Base-by-base conservation (phyloP, 169 alveolate species). In the Plasmodium fragile region DNA sequence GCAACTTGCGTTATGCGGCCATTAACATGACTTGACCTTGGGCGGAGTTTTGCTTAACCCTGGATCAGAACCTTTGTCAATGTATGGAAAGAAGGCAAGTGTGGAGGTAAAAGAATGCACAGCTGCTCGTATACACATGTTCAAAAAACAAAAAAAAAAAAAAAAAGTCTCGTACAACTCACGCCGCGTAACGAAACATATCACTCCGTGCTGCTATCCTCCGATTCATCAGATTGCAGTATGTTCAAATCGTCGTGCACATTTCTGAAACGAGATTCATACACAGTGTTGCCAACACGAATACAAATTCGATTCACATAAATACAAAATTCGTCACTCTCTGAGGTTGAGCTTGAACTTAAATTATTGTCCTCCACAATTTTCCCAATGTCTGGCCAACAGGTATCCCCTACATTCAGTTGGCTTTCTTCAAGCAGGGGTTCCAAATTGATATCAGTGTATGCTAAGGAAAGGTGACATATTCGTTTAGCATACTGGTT, bases 381-480 rank as follows among this genome's bases (percentile, higher is more conserved):
- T 34, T 78, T 52, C 28, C 39, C 34, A 53, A 87, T 87, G 34
- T 87, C 49, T 13, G 81, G 49, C 93, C 93, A 87, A 30, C 30
- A 77, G n/a, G 39, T 79, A 22, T 28, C 59, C 10, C 80, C 41
- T 22, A 59, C 43, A 71, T 65, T 59, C 77, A 75, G 55, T 34
- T 75, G 78, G n/a, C 71, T 78, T 10, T 87, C 71, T 77, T 87
- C 59, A 55, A 87, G 71, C 8, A 87, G 32, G 16, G 25, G n/a
- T 22, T 18, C 89, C 69, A 87, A 87, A 43, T 49, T 59, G 30
- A 55, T 55, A 70, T 87, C 41, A 0, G 93, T 87, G 52, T 87
- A 87, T 11, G 93, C 93, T 34, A 87, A 78, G n/a, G 93, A 87
- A 30, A 87, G 18, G 81, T 87, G 93, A 77, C 87, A 87, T 36